Evolutionary conservation across 1,284 basidiomycete genomes (phyloP).

Genomic region (Vanrija pseudolonga): DNA sequence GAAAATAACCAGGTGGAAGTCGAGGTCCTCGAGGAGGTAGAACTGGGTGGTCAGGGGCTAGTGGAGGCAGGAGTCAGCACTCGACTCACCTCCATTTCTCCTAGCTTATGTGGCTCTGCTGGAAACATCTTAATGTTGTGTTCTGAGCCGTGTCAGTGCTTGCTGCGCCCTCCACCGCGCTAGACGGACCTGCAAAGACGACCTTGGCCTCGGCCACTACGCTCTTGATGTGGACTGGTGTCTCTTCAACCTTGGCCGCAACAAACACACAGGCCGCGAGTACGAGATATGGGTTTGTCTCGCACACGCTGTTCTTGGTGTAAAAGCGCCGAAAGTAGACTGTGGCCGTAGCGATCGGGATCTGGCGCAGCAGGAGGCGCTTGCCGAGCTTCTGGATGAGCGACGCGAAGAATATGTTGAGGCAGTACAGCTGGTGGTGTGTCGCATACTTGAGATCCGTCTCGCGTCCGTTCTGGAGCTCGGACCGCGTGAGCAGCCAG

Average conservation of each 20-base stretch:
- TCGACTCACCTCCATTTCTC: slow-evolving; percentile 78
- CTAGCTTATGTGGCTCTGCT: slow-evolving; percentile 81
- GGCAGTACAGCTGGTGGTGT: slow-evolving; percentile 68
- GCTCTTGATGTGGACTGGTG: slow-evolving; percentile 88
- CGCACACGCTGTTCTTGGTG: slow-evolving; percentile 85
- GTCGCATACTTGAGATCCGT: slow-evolving; percentile 74
- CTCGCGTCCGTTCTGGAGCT: slow-evolving; percentile 64
- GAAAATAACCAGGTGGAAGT: slow-evolving; percentile 89
- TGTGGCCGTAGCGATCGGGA: slow-evolving; percentile 86
- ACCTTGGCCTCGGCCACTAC: slow-evolving; percentile 78
- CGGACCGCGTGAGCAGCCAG: slow-evolving; percentile 80
- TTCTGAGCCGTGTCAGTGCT: slow-evolving; percentile 44
- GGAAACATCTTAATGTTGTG: slow-evolving; percentile 73
- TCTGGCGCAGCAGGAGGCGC: slow-evolving; percentile 75
- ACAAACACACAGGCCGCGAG: slow-evolving; percentile 91
- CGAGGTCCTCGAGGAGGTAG: slow-evolving; percentile 92
- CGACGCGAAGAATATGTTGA: slow-evolving; percentile 80
- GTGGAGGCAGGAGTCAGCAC: background rate
- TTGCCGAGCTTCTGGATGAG: slow-evolving; percentile 82
- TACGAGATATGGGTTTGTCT: slow-evolving; percentile 90
- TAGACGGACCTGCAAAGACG: slow-evolving; percentile 67
- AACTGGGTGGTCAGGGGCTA: slow-evolving; percentile 52
- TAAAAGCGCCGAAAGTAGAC: slow-evolving; percentile 95
- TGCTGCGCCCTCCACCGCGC: background rate
- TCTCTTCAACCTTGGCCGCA: slow-evolving; percentile 94